Percentiles rank a stretch among this genome's conserved stretches.
These are phyloP conservation scores for Metarhizium robertsii DNA, from an alignment of 2,329 filamentous ascomycete species.

Conservation along the genomic window DNA sequence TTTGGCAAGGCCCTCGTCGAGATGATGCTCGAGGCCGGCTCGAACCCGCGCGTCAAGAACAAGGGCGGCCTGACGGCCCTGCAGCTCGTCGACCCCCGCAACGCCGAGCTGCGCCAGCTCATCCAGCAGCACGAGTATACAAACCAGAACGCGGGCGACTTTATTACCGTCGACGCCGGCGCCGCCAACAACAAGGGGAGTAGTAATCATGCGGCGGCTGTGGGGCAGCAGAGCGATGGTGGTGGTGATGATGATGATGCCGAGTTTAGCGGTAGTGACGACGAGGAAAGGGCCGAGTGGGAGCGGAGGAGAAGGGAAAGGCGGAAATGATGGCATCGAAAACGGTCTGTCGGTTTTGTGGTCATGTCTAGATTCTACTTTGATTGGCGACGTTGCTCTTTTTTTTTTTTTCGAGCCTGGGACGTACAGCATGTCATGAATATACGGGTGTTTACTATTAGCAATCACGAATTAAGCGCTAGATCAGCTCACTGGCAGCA, in stretches of 20 bases:
- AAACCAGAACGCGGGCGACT: slow-evolving; percentile 47
- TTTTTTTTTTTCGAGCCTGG: not conserved
- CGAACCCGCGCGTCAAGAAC: slow-evolving; percentile 50
- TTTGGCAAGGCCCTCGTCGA: slow-evolving; percentile 59
- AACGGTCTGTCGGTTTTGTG: not conserved
- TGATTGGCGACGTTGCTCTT: not conserved
- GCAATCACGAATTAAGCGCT: not conserved
- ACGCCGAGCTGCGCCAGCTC: slow-evolving; percentile 49
- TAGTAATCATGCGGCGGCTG: slow-evolving; percentile 9
- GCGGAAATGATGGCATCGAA: slow-evolving; percentile 11
- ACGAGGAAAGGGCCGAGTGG: slow-evolving; percentile 54
- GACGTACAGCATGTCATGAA: not conserved
- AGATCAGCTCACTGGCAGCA: not conserved
- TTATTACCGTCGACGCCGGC: slow-evolving; percentile 29
- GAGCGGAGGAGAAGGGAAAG: slow-evolving; percentile 40
- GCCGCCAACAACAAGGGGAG: slow-evolving; percentile 7
- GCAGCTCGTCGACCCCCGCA: slow-evolving; percentile 65
- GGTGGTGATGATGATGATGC: slow-evolving; percentile 53
- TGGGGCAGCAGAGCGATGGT: slow-evolving; percentile 34
- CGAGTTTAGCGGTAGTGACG: slow-evolving; percentile 55
- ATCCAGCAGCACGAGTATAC: slow-evolving; percentile 65
- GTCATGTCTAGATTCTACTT: not conserved
- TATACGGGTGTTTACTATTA: not conserved
- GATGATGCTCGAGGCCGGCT: slow-evolving; percentile 76
- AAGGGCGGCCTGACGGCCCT: slow-evolving; percentile 62